Evolutionary conservation across 1,284 basidiomycete genomes (phyloP), one percentile per base, ranked within the genome.

Genomic region (Sanghuangporus baumii): DNA sequence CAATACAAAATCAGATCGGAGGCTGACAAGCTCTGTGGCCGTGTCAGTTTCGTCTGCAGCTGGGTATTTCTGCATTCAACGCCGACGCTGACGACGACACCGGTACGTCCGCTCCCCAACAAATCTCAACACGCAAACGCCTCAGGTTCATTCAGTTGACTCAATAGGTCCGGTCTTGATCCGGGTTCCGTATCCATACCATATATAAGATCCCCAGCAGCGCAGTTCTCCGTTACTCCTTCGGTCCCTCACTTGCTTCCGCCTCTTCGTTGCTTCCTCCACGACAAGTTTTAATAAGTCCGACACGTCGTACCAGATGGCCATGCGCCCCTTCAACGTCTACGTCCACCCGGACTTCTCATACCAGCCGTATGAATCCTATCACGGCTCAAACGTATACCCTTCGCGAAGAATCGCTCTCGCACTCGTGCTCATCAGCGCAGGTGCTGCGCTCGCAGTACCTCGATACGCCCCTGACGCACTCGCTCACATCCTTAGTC

Each of bases 301-400:
- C 37, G 8, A 2, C 34, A 1, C 37, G n/a, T 57, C 34, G 9
- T 41, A 38, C 55, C 48, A 48, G 48, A 54, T 62, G 61, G 55
- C 61, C 61, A 62, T 62, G 61, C 55, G 61, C 47, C 61, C 61
- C 26, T 62, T 58, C 57, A 46, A 62, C 26, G 55, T 62, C 56
- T 62, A 62, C 56, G 61, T 62, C 56, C 61, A 62, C 34, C 61
- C 61, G 56, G 61, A 62, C 56, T 62, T 62, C 55, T 23, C 36
- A 16, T 62, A 54, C 36, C 61, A 62, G 37, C 61, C 61, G 12
- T 57, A 57, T 56, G 61, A 62, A 16, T 20, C 55, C 7, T 58
- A 43, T 23, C 61, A 58, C 40, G 59, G 51, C 36, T 60, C 59
- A 6, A 37, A 34, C 31, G 12, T 11, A 8, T 11, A 11, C 9